A percentile compares a stretch with the other conserved stretches of the same genome.
Evolutionary conservation across 306 rosid species (phyloP).

Genomic region (Benincasa hispida): DNA sequence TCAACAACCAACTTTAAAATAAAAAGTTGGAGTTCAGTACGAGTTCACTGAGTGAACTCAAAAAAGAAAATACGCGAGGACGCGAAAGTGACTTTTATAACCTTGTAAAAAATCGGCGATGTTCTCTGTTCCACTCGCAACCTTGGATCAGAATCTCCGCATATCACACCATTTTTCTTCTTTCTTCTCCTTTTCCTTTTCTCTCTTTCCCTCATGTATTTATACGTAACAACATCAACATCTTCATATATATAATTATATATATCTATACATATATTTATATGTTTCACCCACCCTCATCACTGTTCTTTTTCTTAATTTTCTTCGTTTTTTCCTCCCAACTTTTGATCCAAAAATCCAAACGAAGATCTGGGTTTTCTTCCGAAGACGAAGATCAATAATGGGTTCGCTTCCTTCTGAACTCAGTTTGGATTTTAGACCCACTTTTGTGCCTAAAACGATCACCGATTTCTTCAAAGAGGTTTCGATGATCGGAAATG

Average conservation of each 20-base stretch:
- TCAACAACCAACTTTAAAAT: too few relatives aligned
- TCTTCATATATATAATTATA: neutral
- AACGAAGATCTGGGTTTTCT: constrained; percentile 1
- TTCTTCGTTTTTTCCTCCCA: neutral
- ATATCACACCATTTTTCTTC: neutral
- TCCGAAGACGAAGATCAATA: neutral
- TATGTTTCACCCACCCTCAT: neutral
- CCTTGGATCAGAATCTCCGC: constrained; percentile 7
- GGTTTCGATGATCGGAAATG: constrained; percentile 28
- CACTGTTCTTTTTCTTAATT: neutral
- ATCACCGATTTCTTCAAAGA: constrained; percentile 53
- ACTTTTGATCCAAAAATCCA: neutral
- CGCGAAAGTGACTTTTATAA: constrained; percentile 5
- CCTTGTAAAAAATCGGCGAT: constrained; percentile 10
- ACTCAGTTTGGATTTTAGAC: constrained; percentile 69
- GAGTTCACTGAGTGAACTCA: neutral
- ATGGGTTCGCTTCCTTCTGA: constrained; percentile 78
- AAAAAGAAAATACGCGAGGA: neutral
- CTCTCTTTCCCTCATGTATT: neutral
- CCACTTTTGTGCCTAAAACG: constrained; percentile 57
- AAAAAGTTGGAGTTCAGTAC: too few relatives aligned
- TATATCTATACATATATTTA: neutral
- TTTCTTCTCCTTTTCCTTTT: neutral
- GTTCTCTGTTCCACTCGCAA: constrained; percentile 4
- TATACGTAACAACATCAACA: neutral